Base-by-base conservation (phyloP, 2,329 filamentous ascomycete species). In the Shiraia bambusicola region DNA sequence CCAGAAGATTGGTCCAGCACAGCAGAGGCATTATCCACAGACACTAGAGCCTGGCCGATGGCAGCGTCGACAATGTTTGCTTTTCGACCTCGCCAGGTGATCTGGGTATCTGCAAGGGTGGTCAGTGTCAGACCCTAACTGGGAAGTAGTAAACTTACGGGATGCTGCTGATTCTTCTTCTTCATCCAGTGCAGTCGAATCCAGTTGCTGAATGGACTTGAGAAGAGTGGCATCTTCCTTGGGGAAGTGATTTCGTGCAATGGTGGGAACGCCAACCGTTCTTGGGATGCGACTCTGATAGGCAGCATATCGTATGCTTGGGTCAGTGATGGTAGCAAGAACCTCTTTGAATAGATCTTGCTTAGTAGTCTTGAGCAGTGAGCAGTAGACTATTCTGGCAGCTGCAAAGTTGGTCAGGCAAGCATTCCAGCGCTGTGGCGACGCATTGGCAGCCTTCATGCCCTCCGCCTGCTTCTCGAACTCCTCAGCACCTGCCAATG, bases 1-100 rank as follows among this genome's bases (percentile, higher is more conserved):
- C 61, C 57, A 14, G 69, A 56, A 12, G 69, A 67, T n/a, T 70
- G 55, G 14, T 72, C 65, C 24, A 85, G 70, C 39, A 71, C 65
- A n/a, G 68, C 62, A 56, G 82, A 79, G 11, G 78, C 79, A 28
- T 73, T 66, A 5, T 75, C 70, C 3, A 93, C 84, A 14, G 84
- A 77, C 8, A 83, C 87, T 61, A 96, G 80, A 5, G 90, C 87
- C 52, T 91, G 80, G 1, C 91, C 88, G 56, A 97, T 95, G 35
- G 89, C 85, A 17, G 92, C 91, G 69, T 98, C 92, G 58, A 96
- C 91, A 37, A 98, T 86, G 52, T 86, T 84, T 12, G 96, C 92
- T 48, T 86, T 86, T 29, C 91, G 81, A 8, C 83, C 85, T 51
- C 93, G 83, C 93, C 93, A 98, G 3, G 80, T 84, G 43, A 98